phyloP scores from a whole-genome alignment of 305 asterid species.

The Fraxinus floribunda region DNA sequence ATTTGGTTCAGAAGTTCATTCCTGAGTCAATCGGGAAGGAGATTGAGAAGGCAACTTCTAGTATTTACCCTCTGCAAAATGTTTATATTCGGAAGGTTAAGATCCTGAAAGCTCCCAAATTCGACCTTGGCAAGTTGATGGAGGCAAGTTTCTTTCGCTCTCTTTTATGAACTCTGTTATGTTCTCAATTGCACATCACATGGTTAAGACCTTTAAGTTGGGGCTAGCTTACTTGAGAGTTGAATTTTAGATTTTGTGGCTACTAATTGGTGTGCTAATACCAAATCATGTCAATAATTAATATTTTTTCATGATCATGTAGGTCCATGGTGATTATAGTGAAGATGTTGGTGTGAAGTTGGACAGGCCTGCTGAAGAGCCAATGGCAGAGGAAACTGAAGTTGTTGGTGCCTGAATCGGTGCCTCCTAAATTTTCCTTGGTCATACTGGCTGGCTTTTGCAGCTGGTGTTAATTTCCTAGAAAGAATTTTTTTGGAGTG shows the following conservation, averaged over 20 bases:
- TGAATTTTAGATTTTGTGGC: neutral
- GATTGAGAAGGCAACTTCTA: slow-evolving; percentile 80
- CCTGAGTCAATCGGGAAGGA: slow-evolving; percentile 86
- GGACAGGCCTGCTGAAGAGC: slow-evolving; percentile 63
- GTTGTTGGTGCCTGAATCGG: slow-evolving; percentile 49
- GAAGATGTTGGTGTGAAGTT: slow-evolving; percentile 65
- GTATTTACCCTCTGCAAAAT: slow-evolving; percentile 82
- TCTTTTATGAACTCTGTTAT: neutral
- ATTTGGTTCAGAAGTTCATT: slow-evolving; percentile 28
- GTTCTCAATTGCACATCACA: neutral
- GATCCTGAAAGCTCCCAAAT: slow-evolving; percentile 84
- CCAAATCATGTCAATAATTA: neutral
- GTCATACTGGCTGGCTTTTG: neutral
- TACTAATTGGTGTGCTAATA: neutral
- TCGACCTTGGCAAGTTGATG: slow-evolving; percentile 80
- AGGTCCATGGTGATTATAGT: slow-evolving; percentile 63
- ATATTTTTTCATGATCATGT: neutral
- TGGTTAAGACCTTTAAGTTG: neutral
- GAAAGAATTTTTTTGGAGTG: slow-evolving; percentile 12
- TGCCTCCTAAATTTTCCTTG: neutral
- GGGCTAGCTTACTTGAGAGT: neutral
- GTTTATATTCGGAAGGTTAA: slow-evolving; percentile 80
- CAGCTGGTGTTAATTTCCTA: slow-evolving; percentile 12
- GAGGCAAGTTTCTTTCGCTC: slow-evolving; percentile 38
- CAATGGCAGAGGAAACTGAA: slow-evolving; percentile 48